These are phyloP conservation scores for Zygoascus tannicola DNA, from an alignment of 805 yeast genomes.

Conservation along the genomic window DNA sequence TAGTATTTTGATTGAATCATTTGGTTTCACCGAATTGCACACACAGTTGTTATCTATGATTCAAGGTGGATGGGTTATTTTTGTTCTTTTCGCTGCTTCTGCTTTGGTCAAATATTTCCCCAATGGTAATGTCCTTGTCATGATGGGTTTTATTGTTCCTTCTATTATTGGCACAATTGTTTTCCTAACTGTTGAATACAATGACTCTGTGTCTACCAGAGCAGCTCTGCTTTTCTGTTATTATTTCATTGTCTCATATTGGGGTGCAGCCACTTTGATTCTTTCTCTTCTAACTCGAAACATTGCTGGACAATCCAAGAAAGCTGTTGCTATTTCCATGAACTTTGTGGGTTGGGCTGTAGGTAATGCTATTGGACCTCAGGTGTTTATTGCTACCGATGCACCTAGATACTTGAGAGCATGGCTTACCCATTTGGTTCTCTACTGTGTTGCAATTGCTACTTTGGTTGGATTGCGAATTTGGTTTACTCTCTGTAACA, in stretches of 20 bases:
- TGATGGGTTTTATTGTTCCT: conserved; percentile 27
- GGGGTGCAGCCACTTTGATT: conserved; percentile 10
- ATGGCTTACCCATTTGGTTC: conserved; percentile 1
- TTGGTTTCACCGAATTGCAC: conserved; percentile 35
- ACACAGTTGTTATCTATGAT: conserved; percentile 40
- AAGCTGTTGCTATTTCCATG: conserved; percentile 38
- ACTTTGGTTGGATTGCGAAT: neutral
- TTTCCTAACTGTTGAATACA: too few species aligned
- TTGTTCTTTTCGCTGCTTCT: conserved; percentile 19
- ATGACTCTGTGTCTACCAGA: conserved; percentile 29
- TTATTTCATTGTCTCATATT: conserved; percentile 25
- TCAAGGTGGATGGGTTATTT: conserved; percentile 36
- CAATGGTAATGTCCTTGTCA: conserved; percentile 22
- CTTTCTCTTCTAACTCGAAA: conserved; percentile 33
- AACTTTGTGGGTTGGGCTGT: conserved; percentile 42
- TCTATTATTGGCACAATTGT: conserved; percentile 29
- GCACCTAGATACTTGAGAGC: conserved; percentile 7
- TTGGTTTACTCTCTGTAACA: conserved; percentile 1
- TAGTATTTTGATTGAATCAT: conserved; percentile 36
- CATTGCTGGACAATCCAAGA: conserved; percentile 51
- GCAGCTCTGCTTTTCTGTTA: conserved; percentile 34
- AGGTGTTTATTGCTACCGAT: conserved; percentile 6
- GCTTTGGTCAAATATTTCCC: conserved; percentile 8
- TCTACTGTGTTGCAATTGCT: neutral
- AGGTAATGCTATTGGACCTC: conserved; percentile 44